phyloP scores from a whole-genome alignment of 129 eudicot species.

The Gnaphalium uliginosum region DNA sequence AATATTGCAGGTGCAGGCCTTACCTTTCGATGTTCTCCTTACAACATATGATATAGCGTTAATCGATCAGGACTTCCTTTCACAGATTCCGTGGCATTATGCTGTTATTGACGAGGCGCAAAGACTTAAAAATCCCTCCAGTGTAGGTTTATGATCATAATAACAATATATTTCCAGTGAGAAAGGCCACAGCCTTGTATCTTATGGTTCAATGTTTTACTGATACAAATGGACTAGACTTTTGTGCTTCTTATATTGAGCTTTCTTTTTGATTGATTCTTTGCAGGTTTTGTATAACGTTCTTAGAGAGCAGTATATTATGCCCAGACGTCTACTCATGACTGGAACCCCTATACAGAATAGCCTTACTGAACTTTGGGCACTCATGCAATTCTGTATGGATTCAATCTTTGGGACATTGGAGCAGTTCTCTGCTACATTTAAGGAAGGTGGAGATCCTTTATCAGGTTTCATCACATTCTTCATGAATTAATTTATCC shows the following conservation, averaged over 20 bases:
- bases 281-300: slow-evolving; percentile 80
- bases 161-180: background rate
- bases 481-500: slow-evolving; percentile 8
- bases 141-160: slow-evolving; percentile 53
- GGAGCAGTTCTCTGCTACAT: slow-evolving; percentile 72
- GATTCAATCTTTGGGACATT: slow-evolving; percentile 78
- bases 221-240: background rate
- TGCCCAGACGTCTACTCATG: slow-evolving; percentile 87
- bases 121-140: slow-evolving; percentile 90
- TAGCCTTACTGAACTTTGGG: slow-evolving; percentile 93
- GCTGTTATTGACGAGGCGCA: slow-evolving; percentile 94
- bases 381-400: slow-evolving; percentile 92
- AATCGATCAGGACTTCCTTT: slow-evolving; percentile 90
- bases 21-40: slow-evolving; percentile 93
- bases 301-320: slow-evolving; percentile 73
- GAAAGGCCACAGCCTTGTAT: background rate
- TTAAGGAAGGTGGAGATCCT: slow-evolving; percentile 73
- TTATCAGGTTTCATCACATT: slow-evolving; percentile 29
- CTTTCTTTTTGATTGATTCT: slow-evolving; percentile 23
- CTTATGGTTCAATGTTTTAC: background rate
- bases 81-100: slow-evolving; percentile 85
- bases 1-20: slow-evolving; percentile 48
- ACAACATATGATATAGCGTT: slow-evolving; percentile 94
- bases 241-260: background rate
- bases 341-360: slow-evolving; percentile 98